These are phyloP conservation scores for Simmondsia chinensis DNA, from an alignment of 148 eudicot genomes.

Conservation along the genomic window DNA sequence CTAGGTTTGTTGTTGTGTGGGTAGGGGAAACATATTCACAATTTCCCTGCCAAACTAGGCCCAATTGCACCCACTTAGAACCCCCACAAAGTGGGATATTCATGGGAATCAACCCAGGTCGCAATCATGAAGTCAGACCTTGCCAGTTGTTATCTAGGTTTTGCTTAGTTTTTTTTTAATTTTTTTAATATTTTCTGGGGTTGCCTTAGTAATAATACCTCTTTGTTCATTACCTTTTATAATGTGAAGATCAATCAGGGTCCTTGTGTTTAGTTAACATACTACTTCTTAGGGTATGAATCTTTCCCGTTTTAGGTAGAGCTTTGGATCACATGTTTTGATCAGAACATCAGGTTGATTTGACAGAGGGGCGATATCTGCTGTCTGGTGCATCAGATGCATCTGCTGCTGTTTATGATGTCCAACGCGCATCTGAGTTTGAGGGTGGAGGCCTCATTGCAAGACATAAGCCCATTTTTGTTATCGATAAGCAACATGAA, in stretches of 20 bases:
- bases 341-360: conserved; percentile 87
- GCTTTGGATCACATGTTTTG: conserved; percentile 31
- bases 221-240: too few relatives aligned
- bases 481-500: conserved; percentile 73
- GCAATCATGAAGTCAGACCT: too few relatives aligned
- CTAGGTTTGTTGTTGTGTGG: too few relatives aligned
- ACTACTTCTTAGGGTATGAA: not conserved
- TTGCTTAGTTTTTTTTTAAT: too few relatives aligned
- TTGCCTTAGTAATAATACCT: too few relatives aligned
- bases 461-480: conserved; percentile 52
- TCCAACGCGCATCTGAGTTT: conserved; percentile 63
- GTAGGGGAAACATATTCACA: too few relatives aligned
- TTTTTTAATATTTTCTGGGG: too few relatives aligned
- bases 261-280: not conserved
- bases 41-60: too few relatives aligned
- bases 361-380: conserved; percentile 94
- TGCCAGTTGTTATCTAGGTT: too few relatives aligned
- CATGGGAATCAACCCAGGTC: too few relatives aligned
- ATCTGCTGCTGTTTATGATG: conserved; percentile 76
- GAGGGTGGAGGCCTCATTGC: conserved; percentile 53
- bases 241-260: not conserved
- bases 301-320: conserved; percentile 9
- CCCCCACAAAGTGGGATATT: too few relatives aligned
- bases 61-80: too few relatives aligned
- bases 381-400: conserved; percentile 87